Evolutionary conservation across 2,329 filamentous ascomycete genomes (phyloP), one percentile per base, ranked within the genome.

Genomic region (Beauveria australis): DNA sequence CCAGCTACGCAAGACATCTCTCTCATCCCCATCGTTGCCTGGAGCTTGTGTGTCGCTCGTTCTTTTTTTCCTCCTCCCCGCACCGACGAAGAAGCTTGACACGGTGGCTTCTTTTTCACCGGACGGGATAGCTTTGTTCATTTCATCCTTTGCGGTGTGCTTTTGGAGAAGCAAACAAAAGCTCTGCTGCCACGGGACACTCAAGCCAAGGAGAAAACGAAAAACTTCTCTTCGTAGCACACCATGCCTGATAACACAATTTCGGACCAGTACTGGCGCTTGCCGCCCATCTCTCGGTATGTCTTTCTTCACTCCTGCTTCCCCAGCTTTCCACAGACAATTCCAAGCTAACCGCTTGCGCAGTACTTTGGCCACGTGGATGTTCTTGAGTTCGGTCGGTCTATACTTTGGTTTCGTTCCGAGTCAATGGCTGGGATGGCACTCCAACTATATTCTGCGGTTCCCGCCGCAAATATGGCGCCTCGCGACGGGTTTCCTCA

Each of bases 341-440:
- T 33, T 14, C 9, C 30, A 49, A 43, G 51, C 65, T 67, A 43
- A 67, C 56, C 47, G 6, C 18, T 33, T 9, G 10, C 44, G 33
- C 55, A 62, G 61, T 52, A 62, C 61, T 55, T 22, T 59, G 43
- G 49, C 61, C 18, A 59, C 61, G 24, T 62, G 46, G 43, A 62
- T 59, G 51, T 59, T 62, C 22, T 69, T 79, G 60, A 77, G 86
- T 51, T 91, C 88, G 19, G 70, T 84, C 46, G 74, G 83, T 40
- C 78, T 86, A 46, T 79, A 86, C 68, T 75, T 82, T 49, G 75
- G 79, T 22, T 61, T 89, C 16, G 65, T 90, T 61, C 75, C 73
- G 44, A 71, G 73, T 24, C 71, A 73, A 60, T 76, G 75, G 68
- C 76, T 88, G 66, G 66, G 84, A 61, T 89, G 84, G 69, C 72